These are phyloP conservation scores for Ceriops decandra DNA, from an alignment of 345 rosid genomes.

Conservation along the genomic window DNA sequence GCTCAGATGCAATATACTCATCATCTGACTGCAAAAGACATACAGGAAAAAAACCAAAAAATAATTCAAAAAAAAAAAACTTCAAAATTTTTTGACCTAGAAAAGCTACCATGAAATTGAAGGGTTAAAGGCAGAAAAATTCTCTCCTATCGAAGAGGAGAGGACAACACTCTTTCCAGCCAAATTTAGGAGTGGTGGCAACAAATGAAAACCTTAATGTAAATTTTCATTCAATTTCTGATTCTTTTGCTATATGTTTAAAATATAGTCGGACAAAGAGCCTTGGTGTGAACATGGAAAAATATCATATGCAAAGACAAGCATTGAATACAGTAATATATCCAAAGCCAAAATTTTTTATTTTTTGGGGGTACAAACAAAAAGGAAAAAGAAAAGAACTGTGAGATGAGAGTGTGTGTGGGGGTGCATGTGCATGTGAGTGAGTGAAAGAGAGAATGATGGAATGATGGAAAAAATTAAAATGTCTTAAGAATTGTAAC, in stretches of 20 bases:
- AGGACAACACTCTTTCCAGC: neutral
- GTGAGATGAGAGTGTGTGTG: no score
- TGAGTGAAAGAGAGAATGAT: neutral
- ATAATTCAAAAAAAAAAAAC: neutral
- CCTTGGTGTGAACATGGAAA: no score
- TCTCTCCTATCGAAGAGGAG: neutral
- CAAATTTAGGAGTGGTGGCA: no score
- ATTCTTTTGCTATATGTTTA: neutral
- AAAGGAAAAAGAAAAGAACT: no score
- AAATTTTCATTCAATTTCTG: neutral
- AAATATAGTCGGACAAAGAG: no score
- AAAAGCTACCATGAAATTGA: neutral
- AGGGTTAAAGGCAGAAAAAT: neutral
- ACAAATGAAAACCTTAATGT: no score
- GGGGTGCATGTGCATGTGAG: no score
- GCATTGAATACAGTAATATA: no score
- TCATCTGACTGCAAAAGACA: conserved; percentile 42
- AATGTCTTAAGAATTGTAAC: neutral
- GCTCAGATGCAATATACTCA: conserved; percentile 46
- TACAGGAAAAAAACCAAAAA: conserved; percentile 11
- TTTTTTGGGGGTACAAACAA: no score
- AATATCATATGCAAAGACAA: no score
- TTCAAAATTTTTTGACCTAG: neutral
- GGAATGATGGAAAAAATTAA: neutral
- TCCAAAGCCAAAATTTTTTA: no score